phyloP scores from a whole-genome alignment of 2,329 filamentous ascomycete species.

The Alternaria ventricosa region DNA sequence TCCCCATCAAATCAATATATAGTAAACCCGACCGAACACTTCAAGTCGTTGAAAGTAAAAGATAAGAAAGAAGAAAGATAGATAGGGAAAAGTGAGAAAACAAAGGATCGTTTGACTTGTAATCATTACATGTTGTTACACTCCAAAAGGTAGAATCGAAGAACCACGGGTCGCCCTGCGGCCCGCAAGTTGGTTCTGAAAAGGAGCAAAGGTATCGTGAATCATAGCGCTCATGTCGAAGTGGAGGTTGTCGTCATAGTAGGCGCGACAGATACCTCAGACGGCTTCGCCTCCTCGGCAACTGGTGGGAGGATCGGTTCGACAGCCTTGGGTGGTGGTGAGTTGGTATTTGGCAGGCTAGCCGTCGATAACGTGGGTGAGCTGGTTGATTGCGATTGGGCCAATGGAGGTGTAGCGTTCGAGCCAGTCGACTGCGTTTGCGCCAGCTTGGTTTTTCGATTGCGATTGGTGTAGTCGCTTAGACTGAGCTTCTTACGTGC shows the following conservation, averaged over 20 bases:
- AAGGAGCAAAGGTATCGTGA: slow-evolving; percentile 34
- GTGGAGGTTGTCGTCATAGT: slow-evolving; percentile 23
- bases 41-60: slow-evolving; percentile 19
- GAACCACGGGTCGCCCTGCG: slow-evolving; percentile 26
- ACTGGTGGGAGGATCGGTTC: slow-evolving; percentile 37
- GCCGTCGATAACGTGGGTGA: slow-evolving; percentile 43
- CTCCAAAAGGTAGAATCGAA: slow-evolving; percentile 24
- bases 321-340: slow-evolving; percentile 34
- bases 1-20: not conserved
- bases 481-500: slow-evolving; percentile 59
- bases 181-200: slow-evolving; percentile 21
- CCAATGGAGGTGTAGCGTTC: slow-evolving; percentile 30
- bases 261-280: slow-evolving; percentile 14
- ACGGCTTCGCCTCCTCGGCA: slow-evolving; percentile 32
- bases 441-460: slow-evolving; percentile 50
- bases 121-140: slow-evolving; percentile 47
- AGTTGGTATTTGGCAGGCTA: slow-evolving; percentile 38
- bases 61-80: slow-evolving; percentile 13
- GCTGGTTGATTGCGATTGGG: slow-evolving; percentile 33
- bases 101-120: slow-evolving; percentile 19
- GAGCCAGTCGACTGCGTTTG: slow-evolving; percentile 35
- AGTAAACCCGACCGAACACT: slow-evolving; percentile 21
- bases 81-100: slow-evolving; percentile 14
- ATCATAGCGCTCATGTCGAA: slow-evolving; percentile 33
- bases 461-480: slow-evolving; percentile 58